These are phyloP conservation scores for Nemania sp. DNA, from an alignment of 2,329 filamentous ascomycete species.

Conservation along the genomic window DNA sequence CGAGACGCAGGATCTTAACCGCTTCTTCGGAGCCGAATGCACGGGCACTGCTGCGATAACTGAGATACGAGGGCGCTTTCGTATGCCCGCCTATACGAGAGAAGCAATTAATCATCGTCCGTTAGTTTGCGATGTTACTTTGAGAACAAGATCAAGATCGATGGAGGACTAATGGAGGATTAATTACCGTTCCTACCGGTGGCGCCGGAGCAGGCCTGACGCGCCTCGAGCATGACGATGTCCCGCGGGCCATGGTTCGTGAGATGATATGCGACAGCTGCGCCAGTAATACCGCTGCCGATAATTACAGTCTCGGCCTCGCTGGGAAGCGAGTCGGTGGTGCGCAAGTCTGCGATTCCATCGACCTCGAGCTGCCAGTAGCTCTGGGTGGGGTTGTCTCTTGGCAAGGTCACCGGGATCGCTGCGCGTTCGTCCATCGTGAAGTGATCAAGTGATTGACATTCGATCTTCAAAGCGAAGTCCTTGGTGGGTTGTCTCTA, in stretches of 20 bases:
- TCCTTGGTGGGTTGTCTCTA: too few relatives aligned
- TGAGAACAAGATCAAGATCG: neutral
- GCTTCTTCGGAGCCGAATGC: conserved; percentile 54
- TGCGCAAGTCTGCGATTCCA: conserved; percentile 55
- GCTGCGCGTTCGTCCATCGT: conserved; percentile 45
- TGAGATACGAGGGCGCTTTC: conserved; percentile 50
- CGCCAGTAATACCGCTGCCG: conserved; percentile 67
- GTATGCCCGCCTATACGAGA: conserved; percentile 47
- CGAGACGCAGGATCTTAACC: conserved; percentile 53
- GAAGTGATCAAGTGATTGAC: too few relatives aligned
- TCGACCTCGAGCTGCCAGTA: conserved; percentile 65
- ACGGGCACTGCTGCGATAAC: conserved; percentile 51
- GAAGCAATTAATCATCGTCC: neutral
- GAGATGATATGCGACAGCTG: conserved; percentile 59
- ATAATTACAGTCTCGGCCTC: conserved; percentile 63
- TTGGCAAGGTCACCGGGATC: conserved; percentile 51
- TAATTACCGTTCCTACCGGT: conserved; percentile 59
- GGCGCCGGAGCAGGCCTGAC: conserved; percentile 67
- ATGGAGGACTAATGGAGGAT: neutral
- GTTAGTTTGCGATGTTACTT: too few relatives aligned
- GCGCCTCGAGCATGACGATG: conserved; percentile 66
- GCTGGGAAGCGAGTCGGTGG: conserved; percentile 52
- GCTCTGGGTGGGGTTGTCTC: conserved; percentile 54
- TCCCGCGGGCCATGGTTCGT: conserved; percentile 43
- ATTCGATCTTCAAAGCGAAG: too few relatives aligned